A percentile compares a stretch with the other conserved stretches of the same genome.
These are phyloP conservation scores for Ceriops tagal DNA, from an alignment of 345 rosid genomes.

Conservation along the genomic window DNA sequence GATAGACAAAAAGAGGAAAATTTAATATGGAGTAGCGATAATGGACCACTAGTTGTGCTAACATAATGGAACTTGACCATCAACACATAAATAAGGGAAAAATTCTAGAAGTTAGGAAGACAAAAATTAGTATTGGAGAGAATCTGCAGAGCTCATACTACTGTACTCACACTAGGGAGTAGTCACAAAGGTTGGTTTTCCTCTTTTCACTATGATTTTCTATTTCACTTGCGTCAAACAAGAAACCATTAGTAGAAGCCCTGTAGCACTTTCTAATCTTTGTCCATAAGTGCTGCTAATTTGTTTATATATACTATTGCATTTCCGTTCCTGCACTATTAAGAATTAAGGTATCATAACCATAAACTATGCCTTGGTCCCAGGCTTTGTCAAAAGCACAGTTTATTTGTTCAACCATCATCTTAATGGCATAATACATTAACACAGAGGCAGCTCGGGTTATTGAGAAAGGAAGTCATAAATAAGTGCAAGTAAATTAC, in stretches of 20 bases:
- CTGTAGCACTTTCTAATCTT: not conserved
- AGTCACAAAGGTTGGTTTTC: not conserved
- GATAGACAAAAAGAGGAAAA: not conserved
- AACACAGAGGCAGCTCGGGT: not conserved
- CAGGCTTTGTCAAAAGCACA: not conserved
- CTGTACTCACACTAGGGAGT: not conserved
- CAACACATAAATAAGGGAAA: not conserved
- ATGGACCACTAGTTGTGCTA: not conserved
- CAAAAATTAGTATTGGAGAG: not conserved
- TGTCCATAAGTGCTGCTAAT: not conserved
- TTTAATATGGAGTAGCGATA: not conserved
- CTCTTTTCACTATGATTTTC: not conserved
- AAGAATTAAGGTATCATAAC: too few relatives aligned
- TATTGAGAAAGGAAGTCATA: conserved; percentile 3
- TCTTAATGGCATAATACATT: not conserved
- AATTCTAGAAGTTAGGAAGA: not conserved
- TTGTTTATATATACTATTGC: not conserved
- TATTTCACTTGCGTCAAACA: not conserved
- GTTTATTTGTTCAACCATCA: not conserved
- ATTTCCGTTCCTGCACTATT: too few relatives aligned
- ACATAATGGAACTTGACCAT: not conserved
- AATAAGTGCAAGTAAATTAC: conserved; percentile 34
- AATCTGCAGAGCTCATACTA: not conserved
- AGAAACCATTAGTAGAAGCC: not conserved
- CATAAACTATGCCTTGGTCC: too few relatives aligned